phyloP scores from a whole-genome alignment of 2,329 filamentous ascomycete species.

The Claviceps africana region DNA sequence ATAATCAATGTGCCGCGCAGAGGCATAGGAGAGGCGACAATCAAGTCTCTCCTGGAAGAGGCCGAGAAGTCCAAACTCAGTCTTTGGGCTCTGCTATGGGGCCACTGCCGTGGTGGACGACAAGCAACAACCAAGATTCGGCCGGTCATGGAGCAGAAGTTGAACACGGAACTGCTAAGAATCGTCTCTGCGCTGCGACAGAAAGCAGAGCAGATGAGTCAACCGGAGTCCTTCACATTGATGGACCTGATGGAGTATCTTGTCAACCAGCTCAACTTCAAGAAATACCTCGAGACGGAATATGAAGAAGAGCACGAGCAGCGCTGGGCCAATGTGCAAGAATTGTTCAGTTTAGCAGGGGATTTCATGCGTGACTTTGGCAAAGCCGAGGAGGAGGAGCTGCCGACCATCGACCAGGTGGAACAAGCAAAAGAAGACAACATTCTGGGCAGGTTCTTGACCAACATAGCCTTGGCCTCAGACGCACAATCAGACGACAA shows the following conservation, averaged over 20 bases:
- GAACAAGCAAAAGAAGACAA: constrained; percentile 53
- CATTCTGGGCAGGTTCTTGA: constrained; percentile 63
- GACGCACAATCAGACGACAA: constrained; percentile 55
- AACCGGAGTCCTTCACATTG: constrained; percentile 20
- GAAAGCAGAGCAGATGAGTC: constrained; percentile 15
- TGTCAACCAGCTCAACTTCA: constrained; percentile 54
- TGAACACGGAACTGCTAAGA: constrained; percentile 35
- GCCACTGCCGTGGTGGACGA: constrained; percentile 37
- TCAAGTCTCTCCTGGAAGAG: constrained; percentile 61
- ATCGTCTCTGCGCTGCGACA: constrained; percentile 22
- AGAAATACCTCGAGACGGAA: constrained; percentile 57
- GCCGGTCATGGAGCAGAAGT: constrained; percentile 36
- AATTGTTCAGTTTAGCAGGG: constrained; percentile 65
- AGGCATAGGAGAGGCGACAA: constrained; percentile 65
- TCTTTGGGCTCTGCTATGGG: constrained; percentile 59
- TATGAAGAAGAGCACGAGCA: constrained; percentile 63
- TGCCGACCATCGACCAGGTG: constrained; percentile 57
- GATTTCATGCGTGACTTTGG: constrained; percentile 46
- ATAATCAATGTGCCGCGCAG: constrained; percentile 76
- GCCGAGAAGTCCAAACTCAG: constrained; percentile 55
- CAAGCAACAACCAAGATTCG: constrained; percentile 34
- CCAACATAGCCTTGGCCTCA: constrained; percentile 76
- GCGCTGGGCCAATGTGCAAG: constrained; percentile 78
- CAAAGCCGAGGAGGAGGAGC: constrained; percentile 35
- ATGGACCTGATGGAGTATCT: constrained; percentile 37